Evolutionary conservation across 306 rosid genomes (phyloP), one percentile per base, ranked within the genome.

Genomic region (Hippophae gyantsensis): DNA sequence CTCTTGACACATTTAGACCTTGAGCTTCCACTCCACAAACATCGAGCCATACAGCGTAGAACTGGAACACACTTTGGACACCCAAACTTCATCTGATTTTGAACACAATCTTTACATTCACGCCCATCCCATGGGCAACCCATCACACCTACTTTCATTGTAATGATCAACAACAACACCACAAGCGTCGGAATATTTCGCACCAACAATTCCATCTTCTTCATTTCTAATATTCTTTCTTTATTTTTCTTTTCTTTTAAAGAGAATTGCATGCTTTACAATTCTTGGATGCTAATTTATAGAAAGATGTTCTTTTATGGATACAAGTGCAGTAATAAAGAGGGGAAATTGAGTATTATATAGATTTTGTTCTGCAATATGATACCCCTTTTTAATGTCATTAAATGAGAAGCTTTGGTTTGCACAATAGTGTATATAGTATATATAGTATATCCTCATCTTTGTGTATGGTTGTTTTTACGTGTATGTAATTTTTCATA

Each of bases 41-140:
- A 86, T 25, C 71, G 80, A 23, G 86, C 94, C 97, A 84, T 84
- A 83, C 97, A 90, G 60, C 74, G 95, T 5, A 90, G 83, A 58
- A 62, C 52, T 23, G 94, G 71, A 3, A 6, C 42, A 67, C 97
- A 86, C 7, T 76, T 1, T 10, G 94, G 90, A 68, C 97, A 90
- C 1, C 52, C 63, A 6, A 51, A 66, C 74, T 68, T 76, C 85
- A 90, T 71, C 84, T 80, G 84, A 69, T 70, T 52, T 11, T 59
- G 57, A 0, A 90, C 74, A 73, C 97, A 90, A 42, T 48, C 72
- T 52, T 63, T 66, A 73, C 97, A 86, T 0, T 42, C 60, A 6
- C 62, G 59, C 40, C 85, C 90, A 13, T 61, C 57, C 9, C 81
- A 68, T 38, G 78, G 67, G 63, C 94, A 84, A 52, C 72, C 75